Conservation (phyloP, 2,329 filamentous ascomycete genomes). For the Arthrocladium fulminans region DNA sequence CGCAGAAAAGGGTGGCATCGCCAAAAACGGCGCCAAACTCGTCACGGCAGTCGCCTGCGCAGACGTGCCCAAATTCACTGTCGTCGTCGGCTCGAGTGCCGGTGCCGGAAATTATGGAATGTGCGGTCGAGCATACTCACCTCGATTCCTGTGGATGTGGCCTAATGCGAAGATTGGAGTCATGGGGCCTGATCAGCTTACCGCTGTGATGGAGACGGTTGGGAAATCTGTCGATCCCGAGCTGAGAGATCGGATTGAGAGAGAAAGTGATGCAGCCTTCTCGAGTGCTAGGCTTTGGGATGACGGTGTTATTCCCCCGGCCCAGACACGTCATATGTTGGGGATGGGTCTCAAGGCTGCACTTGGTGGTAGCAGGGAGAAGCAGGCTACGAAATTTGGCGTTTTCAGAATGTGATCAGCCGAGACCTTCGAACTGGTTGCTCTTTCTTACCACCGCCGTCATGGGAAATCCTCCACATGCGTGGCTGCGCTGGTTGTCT, state of each 20-base stretch:
- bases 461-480: neutral
- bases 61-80: slow-evolving; percentile 91
- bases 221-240: slow-evolving; percentile 73
- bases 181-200: slow-evolving; percentile 74
- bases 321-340: slow-evolving; percentile 64
- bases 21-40: slow-evolving; percentile 94
- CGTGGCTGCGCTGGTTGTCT: neutral
- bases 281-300: slow-evolving; percentile 88
- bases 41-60: slow-evolving; percentile 92
- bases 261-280: slow-evolving; percentile 80
- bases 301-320: slow-evolving; percentile 70
- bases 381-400: slow-evolving; percentile 59
- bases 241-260: slow-evolving; percentile 74
- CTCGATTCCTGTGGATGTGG: slow-evolving; percentile 92
- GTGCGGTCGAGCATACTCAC: slow-evolving; percentile 89
- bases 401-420: slow-evolving; percentile 67
- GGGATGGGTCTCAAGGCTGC: slow-evolving; percentile 65
- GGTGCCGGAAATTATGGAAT: slow-evolving; percentile 97
- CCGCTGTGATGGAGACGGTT: slow-evolving; percentile 88
- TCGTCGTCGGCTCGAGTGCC: slow-evolving; percentile 87
- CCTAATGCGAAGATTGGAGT: slow-evolving; percentile 92
- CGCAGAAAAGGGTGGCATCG: slow-evolving; percentile 88
- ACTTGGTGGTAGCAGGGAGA: slow-evolving; percentile 56
- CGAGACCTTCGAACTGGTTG: neutral
- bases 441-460: neutral